Percentiles rank a stretch among this genome's conserved stretches.
Evolutionary conservation across 768 basidiomycete genomes (phyloP).

Genomic region (Amanita molliuscula): DNA sequence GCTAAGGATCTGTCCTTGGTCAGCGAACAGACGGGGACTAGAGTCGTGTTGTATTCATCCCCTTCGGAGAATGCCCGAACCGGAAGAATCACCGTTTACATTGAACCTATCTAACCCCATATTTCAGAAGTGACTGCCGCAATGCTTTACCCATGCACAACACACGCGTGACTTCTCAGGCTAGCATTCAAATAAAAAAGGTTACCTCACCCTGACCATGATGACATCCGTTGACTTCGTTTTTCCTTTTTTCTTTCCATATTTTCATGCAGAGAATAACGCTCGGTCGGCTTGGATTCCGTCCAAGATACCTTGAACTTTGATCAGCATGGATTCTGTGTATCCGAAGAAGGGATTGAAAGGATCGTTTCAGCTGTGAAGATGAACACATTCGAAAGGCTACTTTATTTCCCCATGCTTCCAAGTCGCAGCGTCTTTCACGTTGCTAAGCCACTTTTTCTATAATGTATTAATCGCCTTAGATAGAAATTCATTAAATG

Average conservation of each 20-base stretch:
- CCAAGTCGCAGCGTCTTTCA: too few relatives aligned
- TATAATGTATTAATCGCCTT: too few relatives aligned
- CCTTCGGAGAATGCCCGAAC: constrained; percentile 13
- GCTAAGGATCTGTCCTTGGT: constrained; percentile 16
- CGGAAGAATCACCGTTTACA: constrained; percentile 11
- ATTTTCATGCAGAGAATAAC: background rate
- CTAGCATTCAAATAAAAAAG: constrained; percentile 20
- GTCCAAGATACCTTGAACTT: too few relatives aligned
- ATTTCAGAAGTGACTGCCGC: constrained; percentile 17
- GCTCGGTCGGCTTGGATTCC: too few relatives aligned
- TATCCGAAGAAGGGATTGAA: too few relatives aligned
- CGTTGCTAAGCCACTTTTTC: too few relatives aligned
- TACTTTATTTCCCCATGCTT: too few relatives aligned
- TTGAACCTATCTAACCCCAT: constrained; percentile 4
- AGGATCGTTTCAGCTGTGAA: too few relatives aligned
- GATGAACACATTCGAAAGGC: too few relatives aligned
- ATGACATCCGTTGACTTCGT: constrained; percentile 22
- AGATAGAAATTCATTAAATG: too few relatives aligned
- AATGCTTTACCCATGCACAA: constrained; percentile 27
- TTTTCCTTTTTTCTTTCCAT: background rate
- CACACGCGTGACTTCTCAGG: constrained; percentile 24
- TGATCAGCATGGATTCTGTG: too few relatives aligned
- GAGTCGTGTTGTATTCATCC: constrained; percentile 18
- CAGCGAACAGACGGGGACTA: constrained; percentile 16
- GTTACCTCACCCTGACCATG: constrained; percentile 23